These are phyloP conservation scores for Fusarium staphyleae DNA, from an alignment of 2,329 filamentous ascomycete genomes.

Conservation along the genomic window DNA sequence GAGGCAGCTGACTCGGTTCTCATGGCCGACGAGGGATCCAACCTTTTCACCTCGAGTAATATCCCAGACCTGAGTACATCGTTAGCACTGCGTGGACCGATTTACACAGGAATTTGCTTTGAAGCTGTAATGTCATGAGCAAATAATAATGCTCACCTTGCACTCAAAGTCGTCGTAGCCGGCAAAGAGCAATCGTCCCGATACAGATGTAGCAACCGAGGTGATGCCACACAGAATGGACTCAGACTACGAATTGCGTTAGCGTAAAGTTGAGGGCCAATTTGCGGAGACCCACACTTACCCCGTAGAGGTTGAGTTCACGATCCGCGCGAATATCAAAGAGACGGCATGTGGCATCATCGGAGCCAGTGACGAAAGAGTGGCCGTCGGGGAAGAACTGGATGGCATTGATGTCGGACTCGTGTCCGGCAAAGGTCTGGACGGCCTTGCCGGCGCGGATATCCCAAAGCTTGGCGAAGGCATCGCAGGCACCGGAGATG, in stretches of 20 bases:
- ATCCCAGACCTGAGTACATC: slow-evolving; percentile 84
- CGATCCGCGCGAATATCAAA: slow-evolving; percentile 98
- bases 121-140: neutral
- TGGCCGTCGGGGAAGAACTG: slow-evolving; percentile 99
- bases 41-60: slow-evolving; percentile 96
- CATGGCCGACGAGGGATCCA: slow-evolving; percentile 93
- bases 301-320: slow-evolving; percentile 72
- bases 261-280: slow-evolving; percentile 15
- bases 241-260: slow-evolving; percentile 72
- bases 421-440: slow-evolving; percentile 97
- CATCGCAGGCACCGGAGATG: slow-evolving; percentile 98
- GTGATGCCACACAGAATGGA: slow-evolving; percentile 98
- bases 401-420: slow-evolving; percentile 99
- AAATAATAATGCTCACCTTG: slow-evolving; percentile 72
- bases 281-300: slow-evolving; percentile 51
- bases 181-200: slow-evolving; percentile 91
- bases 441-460: slow-evolving; percentile 97
- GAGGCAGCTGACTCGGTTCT: slow-evolving; percentile 98
- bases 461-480: slow-evolving; percentile 98
- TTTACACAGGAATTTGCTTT: neutral
- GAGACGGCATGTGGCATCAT: slow-evolving; percentile 94
- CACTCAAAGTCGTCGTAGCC: slow-evolving; percentile 99
- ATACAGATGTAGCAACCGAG: slow-evolving; percentile 97
- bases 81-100: slow-evolving; percentile 15
- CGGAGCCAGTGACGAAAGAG: slow-evolving; percentile 96